Conservation (phyloP, 495 filamentous ascomycete genomes). For the Chaetomium cochliodes region DNA sequence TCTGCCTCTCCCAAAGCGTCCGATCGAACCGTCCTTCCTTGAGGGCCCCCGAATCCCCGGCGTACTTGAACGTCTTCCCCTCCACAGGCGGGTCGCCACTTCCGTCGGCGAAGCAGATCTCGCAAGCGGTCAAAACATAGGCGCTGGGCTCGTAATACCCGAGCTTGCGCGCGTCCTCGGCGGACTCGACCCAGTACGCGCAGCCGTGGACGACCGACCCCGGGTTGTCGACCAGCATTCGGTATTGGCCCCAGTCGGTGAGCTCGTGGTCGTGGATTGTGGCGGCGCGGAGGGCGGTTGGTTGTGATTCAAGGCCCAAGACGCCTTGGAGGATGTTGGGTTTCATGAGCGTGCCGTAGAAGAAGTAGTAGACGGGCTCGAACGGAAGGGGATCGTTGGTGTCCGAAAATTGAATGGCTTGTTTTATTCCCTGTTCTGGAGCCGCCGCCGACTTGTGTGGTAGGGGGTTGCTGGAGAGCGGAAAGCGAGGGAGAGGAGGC, state of each 20-base stretch:
- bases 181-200: not conserved
- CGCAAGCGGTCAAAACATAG: not conserved
- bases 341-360: constrained; percentile 15
- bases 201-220: not conserved
- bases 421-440: no score
- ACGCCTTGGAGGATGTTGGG: constrained; percentile 1
- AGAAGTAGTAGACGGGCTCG: not conserved
- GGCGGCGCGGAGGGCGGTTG: not conserved
- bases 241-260: constrained; percentile 15
- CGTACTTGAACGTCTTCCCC: constrained; percentile 14
- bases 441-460: no score
- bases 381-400: no score
- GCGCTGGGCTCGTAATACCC: constrained; percentile 17
- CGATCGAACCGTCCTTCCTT: constrained; percentile 6
- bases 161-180: constrained; percentile 2
- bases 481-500: no score
- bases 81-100: not conserved
- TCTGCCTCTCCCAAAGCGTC: constrained; percentile 9
- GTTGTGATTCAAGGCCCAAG: not conserved
- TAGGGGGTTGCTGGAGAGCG: no score
- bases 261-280: constrained; percentile 10
- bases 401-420: no score
- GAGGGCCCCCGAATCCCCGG: constrained; percentile 3
- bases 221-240: not conserved
- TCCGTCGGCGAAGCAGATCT: not conserved